These are phyloP conservation scores for Amphirosellinia nigrospora DNA, from an alignment of 495 filamentous ascomycete genomes.

Conservation along the genomic window DNA sequence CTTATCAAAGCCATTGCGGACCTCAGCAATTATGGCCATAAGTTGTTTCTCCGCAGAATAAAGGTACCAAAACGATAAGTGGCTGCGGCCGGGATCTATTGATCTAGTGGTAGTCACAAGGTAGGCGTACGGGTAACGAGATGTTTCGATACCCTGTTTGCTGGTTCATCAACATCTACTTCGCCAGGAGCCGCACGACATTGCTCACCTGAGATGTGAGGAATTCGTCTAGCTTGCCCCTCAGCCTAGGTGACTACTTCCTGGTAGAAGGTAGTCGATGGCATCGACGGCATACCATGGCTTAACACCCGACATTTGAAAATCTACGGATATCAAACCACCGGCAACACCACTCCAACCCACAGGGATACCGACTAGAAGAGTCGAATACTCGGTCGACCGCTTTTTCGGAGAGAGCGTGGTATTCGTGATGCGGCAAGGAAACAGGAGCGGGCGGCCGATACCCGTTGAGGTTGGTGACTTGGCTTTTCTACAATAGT, in stretches of 20 bases:
- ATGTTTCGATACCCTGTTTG: conserved; percentile 54
- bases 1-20: conserved; percentile 81
- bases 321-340: conserved; percentile 58
- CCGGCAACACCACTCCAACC: conserved; percentile 60
- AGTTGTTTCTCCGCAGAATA: conserved; percentile 66
- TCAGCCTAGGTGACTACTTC: conserved; percentile 51
- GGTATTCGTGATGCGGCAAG: conserved; percentile 65
- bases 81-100: conserved; percentile 75
- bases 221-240: conserved; percentile 64
- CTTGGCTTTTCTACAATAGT: conserved; percentile 12
- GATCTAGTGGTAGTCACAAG: conserved; percentile 55
- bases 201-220: conserved; percentile 55
- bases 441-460: conserved; percentile 58
- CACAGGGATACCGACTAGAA: conserved; percentile 70
- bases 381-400: conserved; percentile 69
- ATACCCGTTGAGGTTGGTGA: conserved; percentile 26
- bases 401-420: conserved; percentile 68
- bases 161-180: conserved; percentile 4
- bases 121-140: conserved; percentile 68
- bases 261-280: conserved; percentile 64
- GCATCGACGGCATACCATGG: conserved; percentile 66
- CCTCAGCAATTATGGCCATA: conserved; percentile 72
- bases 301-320: conserved; percentile 35
- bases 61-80: conserved; percentile 82
- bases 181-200: neutral